A percentile compares a stretch with the other conserved stretches of the same genome.
These are phyloP conservation scores for Collybia sordida DNA, from an alignment of 768 basidiomycete species.

Conservation along the genomic window DNA sequence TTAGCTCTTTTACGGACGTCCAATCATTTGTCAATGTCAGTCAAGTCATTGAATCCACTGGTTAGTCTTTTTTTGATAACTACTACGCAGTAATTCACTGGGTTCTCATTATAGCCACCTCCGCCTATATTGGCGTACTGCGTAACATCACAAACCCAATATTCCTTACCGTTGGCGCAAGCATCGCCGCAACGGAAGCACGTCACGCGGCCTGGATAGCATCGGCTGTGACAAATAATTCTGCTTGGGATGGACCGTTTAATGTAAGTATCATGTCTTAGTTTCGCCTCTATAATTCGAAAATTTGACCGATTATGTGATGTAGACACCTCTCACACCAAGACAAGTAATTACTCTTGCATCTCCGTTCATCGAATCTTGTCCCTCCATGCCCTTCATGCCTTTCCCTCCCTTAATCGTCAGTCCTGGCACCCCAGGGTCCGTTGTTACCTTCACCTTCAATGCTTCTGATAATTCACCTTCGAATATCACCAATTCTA, in stretches of 20 bases:
- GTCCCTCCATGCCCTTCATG: constrained; percentile 40
- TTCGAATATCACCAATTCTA: too few species aligned
- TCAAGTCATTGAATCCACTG: constrained; percentile 13
- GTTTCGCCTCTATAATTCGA: background rate
- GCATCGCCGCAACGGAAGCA: constrained; percentile 50
- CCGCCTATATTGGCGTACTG: constrained; percentile 51
- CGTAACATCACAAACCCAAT: constrained; percentile 33
- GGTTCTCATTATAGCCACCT: constrained; percentile 21
- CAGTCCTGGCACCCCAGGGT: constrained; percentile 19
- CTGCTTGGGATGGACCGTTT: constrained; percentile 41
- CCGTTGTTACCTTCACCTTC: constrained; percentile 27
- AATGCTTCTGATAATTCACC: background rate
- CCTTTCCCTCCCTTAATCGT: constrained; percentile 41
- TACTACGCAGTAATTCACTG: background rate
- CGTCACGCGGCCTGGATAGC: constrained; percentile 48
- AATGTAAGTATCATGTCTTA: constrained; percentile 27
- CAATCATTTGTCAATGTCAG: constrained; percentile 11
- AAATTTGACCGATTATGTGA: background rate
- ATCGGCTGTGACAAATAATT: constrained; percentile 27
- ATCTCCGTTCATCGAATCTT: constrained; percentile 40
- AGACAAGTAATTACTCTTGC: constrained; percentile 24
- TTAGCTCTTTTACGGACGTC: constrained; percentile 10
- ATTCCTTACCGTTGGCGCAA: constrained; percentile 41
- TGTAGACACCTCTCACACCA: constrained; percentile 16
- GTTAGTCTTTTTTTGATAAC: background rate